phyloP scores from a whole-genome alignment of 257 asterid genomes.

The Gynochthodes officinalis region DNA sequence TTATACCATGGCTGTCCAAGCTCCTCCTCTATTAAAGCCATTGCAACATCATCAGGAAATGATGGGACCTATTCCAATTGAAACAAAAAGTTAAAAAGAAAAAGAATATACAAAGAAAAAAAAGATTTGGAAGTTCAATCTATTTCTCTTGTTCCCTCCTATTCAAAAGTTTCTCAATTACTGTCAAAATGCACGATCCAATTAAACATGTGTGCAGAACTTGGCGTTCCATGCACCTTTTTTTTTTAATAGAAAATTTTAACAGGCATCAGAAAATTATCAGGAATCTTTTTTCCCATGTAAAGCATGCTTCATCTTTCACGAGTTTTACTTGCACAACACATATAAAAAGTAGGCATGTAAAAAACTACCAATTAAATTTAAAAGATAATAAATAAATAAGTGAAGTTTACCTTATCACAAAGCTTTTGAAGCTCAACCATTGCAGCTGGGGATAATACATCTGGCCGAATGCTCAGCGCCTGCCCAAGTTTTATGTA shows the following conservation, averaged over 20 bases:
- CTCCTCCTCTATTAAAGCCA: conserved; percentile 97
- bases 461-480: conserved; percentile 94
- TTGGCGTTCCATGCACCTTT: not conserved
- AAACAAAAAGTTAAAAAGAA: not conserved
- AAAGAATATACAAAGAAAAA: not conserved
- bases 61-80: conserved; percentile 75
- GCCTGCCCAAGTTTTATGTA: conserved; percentile 99
- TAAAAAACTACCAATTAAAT: not conserved
- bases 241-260: not conserved
- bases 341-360: not conserved
- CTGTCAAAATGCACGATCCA: not conserved
- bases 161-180: not conserved
- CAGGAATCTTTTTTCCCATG: not conserved
- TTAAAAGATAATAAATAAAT: not conserved
- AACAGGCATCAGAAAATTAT: not conserved
- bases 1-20: conserved; percentile 93
- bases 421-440: conserved; percentile 95
- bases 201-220: not conserved
- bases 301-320: not conserved
- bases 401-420: conserved; percentile 63
- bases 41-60: conserved; percentile 96
- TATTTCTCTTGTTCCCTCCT: not conserved
- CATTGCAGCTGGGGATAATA: conserved; percentile 92
- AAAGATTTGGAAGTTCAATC: not conserved
- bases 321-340: not conserved